Conservation (phyloP, 768 basidiomycete genomes). For the Mycena kentingensis region DNA sequence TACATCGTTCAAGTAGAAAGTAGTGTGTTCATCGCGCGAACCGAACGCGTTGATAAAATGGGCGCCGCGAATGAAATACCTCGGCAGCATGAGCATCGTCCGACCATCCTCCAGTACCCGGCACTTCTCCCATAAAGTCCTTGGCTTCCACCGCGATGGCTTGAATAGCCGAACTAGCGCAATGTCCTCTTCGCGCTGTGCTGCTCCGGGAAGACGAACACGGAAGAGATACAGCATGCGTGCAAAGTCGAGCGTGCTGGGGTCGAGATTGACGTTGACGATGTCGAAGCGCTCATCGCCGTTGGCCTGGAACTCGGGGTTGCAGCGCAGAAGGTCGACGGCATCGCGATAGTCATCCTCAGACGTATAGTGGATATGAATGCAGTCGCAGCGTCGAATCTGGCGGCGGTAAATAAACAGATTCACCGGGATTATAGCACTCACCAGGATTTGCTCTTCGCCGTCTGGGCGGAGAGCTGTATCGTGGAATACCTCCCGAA, state of each 20-base stretch:
- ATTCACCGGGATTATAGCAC: background rate
- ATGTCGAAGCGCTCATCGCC: constrained; percentile 15
- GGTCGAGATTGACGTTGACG: constrained; percentile 9
- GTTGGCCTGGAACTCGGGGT: constrained; percentile 9
- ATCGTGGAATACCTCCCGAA: constrained; percentile 2
- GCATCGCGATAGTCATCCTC: constrained; percentile 10
- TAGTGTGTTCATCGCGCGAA: background rate
- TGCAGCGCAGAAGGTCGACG: constrained; percentile 19
- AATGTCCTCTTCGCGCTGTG: background rate
- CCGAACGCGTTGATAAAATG: constrained; percentile 7
- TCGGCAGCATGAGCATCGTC: constrained; percentile 3
- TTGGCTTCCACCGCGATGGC: constrained; percentile 3
- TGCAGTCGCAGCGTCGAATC: constrained; percentile 12
- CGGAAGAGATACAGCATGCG: constrained; percentile 4
- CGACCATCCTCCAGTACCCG: constrained; percentile 2
- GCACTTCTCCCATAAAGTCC: constrained; percentile 6
- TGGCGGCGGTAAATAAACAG: background rate
- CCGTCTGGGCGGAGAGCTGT: background rate
- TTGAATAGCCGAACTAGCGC: constrained; percentile 10
- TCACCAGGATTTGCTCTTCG: constrained; percentile 1
- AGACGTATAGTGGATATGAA: constrained; percentile 20
- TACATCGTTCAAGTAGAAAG: constrained; percentile 5
- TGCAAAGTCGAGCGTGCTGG: background rate
- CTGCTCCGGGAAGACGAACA: constrained; percentile 4
- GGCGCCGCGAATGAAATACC: constrained; percentile 5